Evolutionary conservation across 192 early-diverging fungal genomes (phyloP).

Genomic region (Coemansia sp.): DNA sequence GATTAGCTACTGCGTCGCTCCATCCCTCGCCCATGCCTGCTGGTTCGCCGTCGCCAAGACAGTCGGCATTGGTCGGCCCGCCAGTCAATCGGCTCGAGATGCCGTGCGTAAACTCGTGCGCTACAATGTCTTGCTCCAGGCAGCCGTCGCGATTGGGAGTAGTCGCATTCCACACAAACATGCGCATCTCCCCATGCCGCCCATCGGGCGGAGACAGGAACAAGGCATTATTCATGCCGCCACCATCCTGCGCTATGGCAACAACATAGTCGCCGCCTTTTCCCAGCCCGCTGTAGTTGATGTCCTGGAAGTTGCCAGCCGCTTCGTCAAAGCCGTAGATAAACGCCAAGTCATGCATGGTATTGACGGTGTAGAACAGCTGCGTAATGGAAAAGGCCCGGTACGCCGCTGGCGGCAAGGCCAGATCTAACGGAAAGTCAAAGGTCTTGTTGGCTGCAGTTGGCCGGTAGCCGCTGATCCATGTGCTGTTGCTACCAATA

Average conservation of each 20-base stretch:
- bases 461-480: slow-evolving; percentile 78
- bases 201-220: slow-evolving; percentile 96
- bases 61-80: slow-evolving; percentile 85
- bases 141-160: slow-evolving; percentile 78
- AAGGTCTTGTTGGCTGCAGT: slow-evolving; percentile 61
- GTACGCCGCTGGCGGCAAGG: slow-evolving; percentile 65
- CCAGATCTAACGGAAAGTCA: slow-evolving; percentile 72
- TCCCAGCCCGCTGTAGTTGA: slow-evolving; percentile 82
- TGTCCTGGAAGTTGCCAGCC: slow-evolving; percentile 91
- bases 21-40: slow-evolving; percentile 96
- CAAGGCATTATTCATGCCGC: slow-evolving; percentile 90
- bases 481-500: slow-evolving; percentile 57
- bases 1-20: slow-evolving; percentile 89
- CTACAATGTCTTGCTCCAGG: slow-evolving; percentile 87
- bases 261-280: slow-evolving; percentile 81
- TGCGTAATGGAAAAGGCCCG: slow-evolving; percentile 79
- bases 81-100: slow-evolving; percentile 90
- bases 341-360: slow-evolving; percentile 85
- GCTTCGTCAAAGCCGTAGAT: slow-evolving; percentile 89
- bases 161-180: slow-evolving; percentile 89
- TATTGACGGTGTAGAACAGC: slow-evolving; percentile 91
- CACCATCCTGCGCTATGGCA: slow-evolving; percentile 89
- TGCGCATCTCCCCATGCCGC: slow-evolving; percentile 84
- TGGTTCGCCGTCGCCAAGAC: slow-evolving; percentile 82
- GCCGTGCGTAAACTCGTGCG: slow-evolving; percentile 94